Evolutionary conservation across 2,329 filamentous ascomycete genomes (phyloP).

Genomic region (Claviceps lovelessii): DNA sequence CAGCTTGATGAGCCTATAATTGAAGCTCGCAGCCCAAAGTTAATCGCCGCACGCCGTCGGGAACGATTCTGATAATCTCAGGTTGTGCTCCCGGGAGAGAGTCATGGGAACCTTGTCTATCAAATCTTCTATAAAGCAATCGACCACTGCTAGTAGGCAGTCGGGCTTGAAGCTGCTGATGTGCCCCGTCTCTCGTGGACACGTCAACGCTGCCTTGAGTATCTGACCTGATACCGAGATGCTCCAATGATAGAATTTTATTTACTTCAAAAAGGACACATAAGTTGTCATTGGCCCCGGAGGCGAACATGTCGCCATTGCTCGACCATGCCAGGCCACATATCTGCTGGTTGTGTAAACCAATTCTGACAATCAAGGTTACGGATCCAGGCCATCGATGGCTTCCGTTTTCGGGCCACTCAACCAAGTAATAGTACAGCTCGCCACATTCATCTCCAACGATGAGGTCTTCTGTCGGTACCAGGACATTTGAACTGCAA

Average conservation of each 20-base stretch:
- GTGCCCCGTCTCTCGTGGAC: slow-evolving; percentile 7
- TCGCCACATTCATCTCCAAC: slow-evolving; percentile 74
- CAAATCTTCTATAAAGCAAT: not conserved
- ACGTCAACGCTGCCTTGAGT: not conserved
- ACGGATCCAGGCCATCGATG: slow-evolving; percentile 66
- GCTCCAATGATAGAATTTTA: slow-evolving; percentile 30
- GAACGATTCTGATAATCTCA: slow-evolving; percentile 3
- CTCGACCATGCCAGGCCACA: slow-evolving; percentile 84
- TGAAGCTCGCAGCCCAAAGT: slow-evolving; percentile 48
- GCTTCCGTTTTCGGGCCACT: slow-evolving; percentile 60
- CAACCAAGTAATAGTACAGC: slow-evolving; percentile 77
- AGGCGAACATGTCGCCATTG: slow-evolving; percentile 64
- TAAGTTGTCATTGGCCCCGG: slow-evolving; percentile 83
- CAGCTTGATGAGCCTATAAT: slow-evolving; percentile 65
- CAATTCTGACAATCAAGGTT: slow-evolving; percentile 62
- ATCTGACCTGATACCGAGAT: slow-evolving; percentile 2
- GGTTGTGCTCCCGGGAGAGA: not conserved
- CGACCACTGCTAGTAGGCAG: not conserved
- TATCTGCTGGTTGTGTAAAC: slow-evolving; percentile 73
- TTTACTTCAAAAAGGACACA: slow-evolving; percentile 67
- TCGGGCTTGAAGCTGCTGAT: slow-evolving; percentile 4
- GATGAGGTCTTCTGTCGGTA: slow-evolving; percentile 67
- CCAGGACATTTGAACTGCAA: slow-evolving; percentile 30
- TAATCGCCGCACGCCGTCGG: slow-evolving; percentile 31
- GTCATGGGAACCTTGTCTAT: not conserved